A percentile compares a stretch with the other conserved stretches of the same genome.
phyloP scores from a whole-genome alignment of 805 yeast species.

The Nakazawaea ernobii region DNA sequence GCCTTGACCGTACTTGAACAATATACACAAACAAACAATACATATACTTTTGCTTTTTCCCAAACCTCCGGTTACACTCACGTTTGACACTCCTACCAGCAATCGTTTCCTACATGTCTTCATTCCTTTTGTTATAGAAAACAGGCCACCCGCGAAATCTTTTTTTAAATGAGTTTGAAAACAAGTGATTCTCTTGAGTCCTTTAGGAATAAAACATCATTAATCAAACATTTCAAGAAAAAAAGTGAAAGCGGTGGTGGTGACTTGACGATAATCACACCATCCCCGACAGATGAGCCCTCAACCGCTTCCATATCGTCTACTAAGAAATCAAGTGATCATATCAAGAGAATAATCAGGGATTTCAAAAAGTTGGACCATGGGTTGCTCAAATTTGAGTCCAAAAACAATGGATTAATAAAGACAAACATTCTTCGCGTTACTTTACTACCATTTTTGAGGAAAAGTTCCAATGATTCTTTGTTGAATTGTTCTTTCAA shows the following conservation, averaged over 20 bases:
- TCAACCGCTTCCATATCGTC: neutral
- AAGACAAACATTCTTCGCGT: constrained; percentile 44
- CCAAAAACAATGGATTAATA: constrained; percentile 30
- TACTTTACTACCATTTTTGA: constrained; percentile 37
- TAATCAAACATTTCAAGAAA: constrained; percentile 3
- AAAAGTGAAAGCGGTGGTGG: neutral
- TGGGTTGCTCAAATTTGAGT: constrained; percentile 36
- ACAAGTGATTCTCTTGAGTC: constrained; percentile 3
- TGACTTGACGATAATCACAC: neutral
- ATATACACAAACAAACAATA: too few relatives aligned
- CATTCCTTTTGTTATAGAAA: neutral
- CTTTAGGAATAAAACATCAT: neutral
- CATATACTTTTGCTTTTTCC: too few relatives aligned
- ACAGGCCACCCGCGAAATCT: too few relatives aligned
- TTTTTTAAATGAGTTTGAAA: neutral
- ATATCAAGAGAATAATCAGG: neutral
- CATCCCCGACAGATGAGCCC: neutral
- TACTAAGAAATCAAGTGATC: constrained; percentile 1
- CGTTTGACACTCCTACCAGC: neutral
- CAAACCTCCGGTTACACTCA: too few relatives aligned
- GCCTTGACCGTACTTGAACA: too few relatives aligned
- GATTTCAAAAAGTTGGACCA: constrained; percentile 36
- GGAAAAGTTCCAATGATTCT: constrained; percentile 18
- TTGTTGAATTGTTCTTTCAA: constrained; percentile 12
- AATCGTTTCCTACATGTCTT: neutral